Base-by-base conservation (phyloP, 805 yeast genomes). In the Saturnispora ahearnii region DNA sequence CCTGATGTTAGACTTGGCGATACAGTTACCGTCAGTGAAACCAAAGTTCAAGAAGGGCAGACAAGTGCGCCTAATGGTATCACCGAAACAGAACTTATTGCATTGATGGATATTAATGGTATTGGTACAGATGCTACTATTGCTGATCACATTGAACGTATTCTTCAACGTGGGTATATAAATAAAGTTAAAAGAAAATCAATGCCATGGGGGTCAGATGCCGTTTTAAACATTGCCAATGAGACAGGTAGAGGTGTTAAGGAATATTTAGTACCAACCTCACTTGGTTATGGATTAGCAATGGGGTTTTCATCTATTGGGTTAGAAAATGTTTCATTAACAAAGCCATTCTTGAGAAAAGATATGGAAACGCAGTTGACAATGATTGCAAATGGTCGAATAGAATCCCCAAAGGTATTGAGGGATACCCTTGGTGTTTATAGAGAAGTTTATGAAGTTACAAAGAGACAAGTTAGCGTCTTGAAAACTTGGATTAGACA, bases 41-140 rank as follows among this genome's bases (percentile, higher is more conserved):
- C 86, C 1, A 78, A 74, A 52, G 63, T 93, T 60, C 75, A 76
- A 46, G 78, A 78, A 18, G 96, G 98, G 0, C 74, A 75, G 49
- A 93, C 99, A 0, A 61, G 82, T 0, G 81, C 97, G 0, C 99
- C 99, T 0, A 66, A 69, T 29, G 84, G 81, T 48, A 75, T 93
- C 73, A 91, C 98, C 0, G 99, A 93, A 64, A 75, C 96, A 0
- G 99, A 91, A 61, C 72, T 93, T 22, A 88, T 93, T 66, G 83
- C 87, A 9, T 69, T 93, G 44, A 93, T 93, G 99, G 98, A 95
- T 69, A 86, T 81, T 10, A 93, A 93, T 64, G 98, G 98, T 0
- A 93, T 93, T 42, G 99, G 99, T 2, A 93, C 99, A 0, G 99
- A 93, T 70, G 99, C 99, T 0, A 93, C 99, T 0, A 95, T 93